Percentiles rank a stretch among this genome's conserved stretches.
These are phyloP conservation scores for Hypoxylon sp. DNA, from an alignment of 2,329 filamentous ascomycete genomes.

Conservation along the genomic window DNA sequence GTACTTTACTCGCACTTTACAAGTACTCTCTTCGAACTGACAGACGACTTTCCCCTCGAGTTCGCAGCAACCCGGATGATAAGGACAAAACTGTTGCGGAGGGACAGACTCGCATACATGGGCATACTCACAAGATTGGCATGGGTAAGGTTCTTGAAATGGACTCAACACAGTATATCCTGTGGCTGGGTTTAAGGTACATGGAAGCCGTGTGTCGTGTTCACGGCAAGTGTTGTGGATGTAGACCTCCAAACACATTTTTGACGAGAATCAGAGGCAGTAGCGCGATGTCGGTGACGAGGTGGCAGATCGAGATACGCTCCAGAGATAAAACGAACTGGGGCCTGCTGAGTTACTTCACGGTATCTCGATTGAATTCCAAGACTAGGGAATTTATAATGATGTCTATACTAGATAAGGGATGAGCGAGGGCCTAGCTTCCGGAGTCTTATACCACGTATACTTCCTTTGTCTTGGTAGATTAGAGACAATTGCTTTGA, in stretches of 20 bases:
- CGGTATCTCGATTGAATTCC: not conserved
- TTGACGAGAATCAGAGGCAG: not conserved
- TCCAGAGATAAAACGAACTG: not conserved
- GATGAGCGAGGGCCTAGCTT: not conserved
- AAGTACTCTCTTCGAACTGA: not conserved
- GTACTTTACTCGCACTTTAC: constrained; percentile 24
- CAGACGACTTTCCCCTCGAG: constrained; percentile 21
- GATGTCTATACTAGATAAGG: not conserved
- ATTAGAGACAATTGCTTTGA: constrained; percentile 6
- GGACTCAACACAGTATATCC: constrained; percentile 40
- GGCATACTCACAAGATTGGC: constrained; percentile 20
- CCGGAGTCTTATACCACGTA: not conserved
- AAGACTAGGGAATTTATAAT: not conserved
- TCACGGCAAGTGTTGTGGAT: constrained; percentile 36
- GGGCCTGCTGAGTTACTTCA: not conserved
- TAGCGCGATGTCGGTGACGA: not conserved
- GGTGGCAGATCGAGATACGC: not conserved
- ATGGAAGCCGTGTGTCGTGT: constrained; percentile 40
- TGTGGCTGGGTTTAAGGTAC: constrained; percentile 39
- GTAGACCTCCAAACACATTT: constrained; percentile 37
- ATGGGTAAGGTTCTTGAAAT: constrained; percentile 33
- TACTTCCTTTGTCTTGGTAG: constrained; percentile 7
- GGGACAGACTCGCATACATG: constrained; percentile 13
- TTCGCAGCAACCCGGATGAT: constrained; percentile 38
- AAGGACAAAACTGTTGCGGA: constrained; percentile 20